Evolutionary conservation across 2,329 filamentous ascomycete genomes (phyloP), one percentile per base, ranked within the genome.

Genomic region (Teratosphaeria epicoccoides): DNA sequence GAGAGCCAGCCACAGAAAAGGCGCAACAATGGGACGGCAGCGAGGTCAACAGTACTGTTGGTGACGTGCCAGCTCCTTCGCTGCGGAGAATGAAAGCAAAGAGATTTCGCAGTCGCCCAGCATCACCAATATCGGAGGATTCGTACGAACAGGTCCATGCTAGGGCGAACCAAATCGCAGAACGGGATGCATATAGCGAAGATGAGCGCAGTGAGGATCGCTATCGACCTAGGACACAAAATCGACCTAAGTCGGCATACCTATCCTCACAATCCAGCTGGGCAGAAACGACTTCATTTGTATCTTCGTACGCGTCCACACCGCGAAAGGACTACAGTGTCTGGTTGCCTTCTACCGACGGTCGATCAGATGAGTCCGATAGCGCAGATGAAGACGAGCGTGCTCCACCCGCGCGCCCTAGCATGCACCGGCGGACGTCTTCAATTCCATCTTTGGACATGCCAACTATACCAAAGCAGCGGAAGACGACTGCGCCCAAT

Each of bases 1-100:
- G 81, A 23, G 81, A 82, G 64, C 74, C 72, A 58, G 73, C 74
- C 24, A 70, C 66, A 49, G 63, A 70, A n/a, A 66, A 67, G 12
- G 73, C 75, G 4, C 73, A 71, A 53, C 67, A 68, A 52, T 77
- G 73, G 70, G 65, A 67, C 51, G 67, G 66, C 52, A 69, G 63
- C 50, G 71, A 71, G 29, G 59, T 61, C 49, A 67, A 67, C 47
- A 66, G 63, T 51, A 55, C 61, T 12, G 51, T 60, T 6, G 53
- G 52, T 24, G 58, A 58, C 58, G 60, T 45, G 14, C 40, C 54
- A 45, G 26, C 43, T 40, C 47, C 49, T 52, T 56, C 48, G 3
- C 46, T 57, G 20, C 59, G 56, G 20, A 53, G 56, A 37, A 46
- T 55, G 33, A 63, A 59, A 52, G 56, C 63, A 40, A 59, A 54